phyloP scores from a whole-genome alignment of 176 grass and related monocot genomes.

The Zoysia japonica region DNA sequence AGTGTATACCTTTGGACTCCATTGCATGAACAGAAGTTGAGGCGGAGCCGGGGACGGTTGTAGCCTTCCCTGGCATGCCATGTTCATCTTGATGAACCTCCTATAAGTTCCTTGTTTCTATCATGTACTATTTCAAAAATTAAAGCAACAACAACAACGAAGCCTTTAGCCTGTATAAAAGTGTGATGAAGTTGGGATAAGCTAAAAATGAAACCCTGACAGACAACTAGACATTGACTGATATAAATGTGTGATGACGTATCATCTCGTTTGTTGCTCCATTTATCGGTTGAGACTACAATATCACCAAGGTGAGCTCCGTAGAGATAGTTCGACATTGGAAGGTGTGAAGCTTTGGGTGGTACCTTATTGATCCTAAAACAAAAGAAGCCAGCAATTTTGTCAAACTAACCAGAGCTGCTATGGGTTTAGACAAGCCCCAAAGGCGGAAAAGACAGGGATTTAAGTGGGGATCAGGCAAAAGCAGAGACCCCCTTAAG shows the following conservation, averaged over 20 bases:
- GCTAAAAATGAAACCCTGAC: no score
- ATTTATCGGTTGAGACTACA: not conserved
- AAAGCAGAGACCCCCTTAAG: conserved; percentile 81
- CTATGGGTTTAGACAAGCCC: conserved; percentile 66
- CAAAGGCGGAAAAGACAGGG: conserved; percentile 54
- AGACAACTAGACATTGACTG: not conserved
- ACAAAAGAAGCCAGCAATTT: conserved; percentile 84
- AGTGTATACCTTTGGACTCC: conserved; percentile 11
- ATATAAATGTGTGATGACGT: not conserved
- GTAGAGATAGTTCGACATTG: conserved; percentile 65
- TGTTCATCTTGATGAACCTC: not conserved
- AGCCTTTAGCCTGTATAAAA: no score
- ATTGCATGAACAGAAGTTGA: not conserved
- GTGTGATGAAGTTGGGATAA: no score
- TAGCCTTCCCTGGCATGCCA: not conserved
- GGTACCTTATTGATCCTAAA: conserved; percentile 75
- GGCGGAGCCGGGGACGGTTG: not conserved
- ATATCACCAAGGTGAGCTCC: conserved; percentile 59
- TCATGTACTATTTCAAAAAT: not conserved
- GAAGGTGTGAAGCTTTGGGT: conserved; percentile 57
- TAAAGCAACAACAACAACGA: no score
- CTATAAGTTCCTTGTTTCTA: not conserved
- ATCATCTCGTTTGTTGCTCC: not conserved
- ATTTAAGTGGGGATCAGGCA: conserved; percentile 73
- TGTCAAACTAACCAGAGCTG: conserved; percentile 80